A percentile compares a stretch with the other conserved stretches of the same genome.
phyloP scores from a whole-genome alignment of 129 eudicot species.

The Scalesia atractyloides region DNA sequence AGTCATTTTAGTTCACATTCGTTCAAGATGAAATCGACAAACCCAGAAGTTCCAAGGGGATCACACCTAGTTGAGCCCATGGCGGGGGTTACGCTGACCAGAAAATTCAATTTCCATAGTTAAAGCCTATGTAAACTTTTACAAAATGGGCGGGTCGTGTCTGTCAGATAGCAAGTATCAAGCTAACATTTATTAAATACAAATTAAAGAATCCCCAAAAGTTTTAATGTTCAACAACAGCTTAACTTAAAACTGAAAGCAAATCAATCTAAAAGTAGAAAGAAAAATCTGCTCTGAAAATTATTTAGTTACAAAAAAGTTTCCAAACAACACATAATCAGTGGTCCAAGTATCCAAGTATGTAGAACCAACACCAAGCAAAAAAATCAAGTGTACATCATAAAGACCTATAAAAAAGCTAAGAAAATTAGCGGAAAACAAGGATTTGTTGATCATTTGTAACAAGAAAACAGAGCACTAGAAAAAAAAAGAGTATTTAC shows the following conservation, averaged over 20 bases:
- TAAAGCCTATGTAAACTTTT: too few relatives aligned
- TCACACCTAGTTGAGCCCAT: too few relatives aligned
- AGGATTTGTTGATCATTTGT: slow-evolving; percentile 14
- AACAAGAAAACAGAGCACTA: slow-evolving; percentile 7
- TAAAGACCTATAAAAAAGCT: slow-evolving; percentile 18
- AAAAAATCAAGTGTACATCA: not conserved
- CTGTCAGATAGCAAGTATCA: too few relatives aligned
- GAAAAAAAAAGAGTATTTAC: slow-evolving; percentile 32
- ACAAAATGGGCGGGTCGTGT: too few relatives aligned
- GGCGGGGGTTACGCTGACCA: too few relatives aligned
- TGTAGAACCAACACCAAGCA: not conserved
- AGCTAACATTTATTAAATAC: not conserved
- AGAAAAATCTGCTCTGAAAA: slow-evolving; percentile 12
- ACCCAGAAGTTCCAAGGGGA: too few relatives aligned
- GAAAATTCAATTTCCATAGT: too few relatives aligned
- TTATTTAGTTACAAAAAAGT: not conserved
- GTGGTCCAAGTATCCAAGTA: slow-evolving; percentile 6
- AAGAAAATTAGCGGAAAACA: not conserved
- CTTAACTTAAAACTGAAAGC: not conserved
- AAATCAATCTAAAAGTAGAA: not conserved
- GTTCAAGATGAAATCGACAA: too few relatives aligned
- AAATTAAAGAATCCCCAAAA: not conserved
- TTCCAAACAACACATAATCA: not conserved
- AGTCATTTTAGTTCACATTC: too few relatives aligned
- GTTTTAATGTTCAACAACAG: not conserved